Evolutionary conservation across 140 eudicot genomes (phyloP), one percentile per base, ranked within the genome.

Genomic region (Stevia rebaudiana): DNA sequence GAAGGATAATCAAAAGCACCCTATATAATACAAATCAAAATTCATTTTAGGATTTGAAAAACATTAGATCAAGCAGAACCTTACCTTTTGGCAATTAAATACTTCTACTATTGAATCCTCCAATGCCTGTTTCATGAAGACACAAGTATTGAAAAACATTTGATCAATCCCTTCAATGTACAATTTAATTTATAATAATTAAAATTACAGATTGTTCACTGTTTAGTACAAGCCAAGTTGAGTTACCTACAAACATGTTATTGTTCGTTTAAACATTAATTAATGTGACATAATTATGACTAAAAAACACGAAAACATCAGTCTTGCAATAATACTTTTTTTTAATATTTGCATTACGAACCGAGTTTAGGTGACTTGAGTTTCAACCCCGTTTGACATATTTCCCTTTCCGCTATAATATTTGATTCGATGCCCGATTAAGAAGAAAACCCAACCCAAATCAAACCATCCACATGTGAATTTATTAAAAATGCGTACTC

Each of bases 21-120:
- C 86, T 80, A 73, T 80, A 73, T 57, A 56, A 51, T 69, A 49
- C 28, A 50, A 13, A 69, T 52, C 47, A 37, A 61, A 58, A 61
- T 16, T 65, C 64, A 62, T 61, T 57, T 47, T 48, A 69, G 56
- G 52, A 50, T 12, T 19, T 61, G 1, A 24, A 41, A 11, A 43
- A 10, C 30, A 48, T 75, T 63, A 24, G 47, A 67, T 31, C 35
- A 28, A 28, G 2, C 4, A 36, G 15, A 56, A 33, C 13, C 41
- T 15, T 7, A 87, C 94, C 94, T 87, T 81, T 79, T 65, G 74
- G 82, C 76, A 69, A 53, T 60, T 65, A 42, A 81, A 79, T 68
- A 70, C 70, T 67, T 87, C 95, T 46, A 87, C 78, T 63, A 79
- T 21, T 1, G 92, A 67, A 25, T 78, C 95, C 75, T 72, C 79